Conservation (phyloP, 2,329 filamentous ascomycete genomes). For the Phaeosphaeriaceae sp. region DNA sequence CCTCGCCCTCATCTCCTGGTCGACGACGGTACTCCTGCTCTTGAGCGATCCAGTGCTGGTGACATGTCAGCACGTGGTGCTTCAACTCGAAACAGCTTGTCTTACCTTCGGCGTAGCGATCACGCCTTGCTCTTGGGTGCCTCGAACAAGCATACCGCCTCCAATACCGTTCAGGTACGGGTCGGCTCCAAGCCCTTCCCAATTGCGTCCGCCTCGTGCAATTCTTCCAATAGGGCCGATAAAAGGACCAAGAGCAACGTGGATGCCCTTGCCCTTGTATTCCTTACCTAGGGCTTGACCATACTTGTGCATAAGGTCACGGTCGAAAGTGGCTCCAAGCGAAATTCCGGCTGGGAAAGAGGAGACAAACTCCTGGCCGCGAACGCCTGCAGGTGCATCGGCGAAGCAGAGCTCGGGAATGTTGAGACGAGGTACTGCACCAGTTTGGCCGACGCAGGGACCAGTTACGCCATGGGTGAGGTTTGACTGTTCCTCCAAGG, state of each 20-base stretch:
- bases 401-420: conserved; percentile 50
- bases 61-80: conserved; percentile 30
- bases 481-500: conserved; percentile 54
- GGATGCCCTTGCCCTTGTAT: conserved; percentile 74
- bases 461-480: conserved; percentile 45
- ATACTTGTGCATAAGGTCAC: conserved; percentile 71
- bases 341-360: conserved; percentile 41
- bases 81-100: background rate
- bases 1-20: conserved; percentile 57
- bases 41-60: conserved; percentile 53
- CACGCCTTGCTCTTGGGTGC: conserved; percentile 63
- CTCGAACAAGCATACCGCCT: conserved; percentile 57
- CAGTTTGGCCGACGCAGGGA: conserved; percentile 46
- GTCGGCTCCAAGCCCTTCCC: conserved; percentile 76
- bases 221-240: conserved; percentile 76
- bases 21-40: conserved; percentile 63
- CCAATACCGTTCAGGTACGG: conserved; percentile 68
- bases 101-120: conserved; percentile 31
- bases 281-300: conserved; percentile 74
- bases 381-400: conserved; percentile 47
- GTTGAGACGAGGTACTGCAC: conserved; percentile 45
- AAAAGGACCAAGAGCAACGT: conserved; percentile 73
- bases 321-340: conserved; percentile 74
- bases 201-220: conserved; percentile 74
- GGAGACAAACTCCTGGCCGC: conserved; percentile 40